phyloP scores from a whole-genome alignment of 2,329 filamentous ascomycete genomes.

The Didymosphaeria variabile region DNA sequence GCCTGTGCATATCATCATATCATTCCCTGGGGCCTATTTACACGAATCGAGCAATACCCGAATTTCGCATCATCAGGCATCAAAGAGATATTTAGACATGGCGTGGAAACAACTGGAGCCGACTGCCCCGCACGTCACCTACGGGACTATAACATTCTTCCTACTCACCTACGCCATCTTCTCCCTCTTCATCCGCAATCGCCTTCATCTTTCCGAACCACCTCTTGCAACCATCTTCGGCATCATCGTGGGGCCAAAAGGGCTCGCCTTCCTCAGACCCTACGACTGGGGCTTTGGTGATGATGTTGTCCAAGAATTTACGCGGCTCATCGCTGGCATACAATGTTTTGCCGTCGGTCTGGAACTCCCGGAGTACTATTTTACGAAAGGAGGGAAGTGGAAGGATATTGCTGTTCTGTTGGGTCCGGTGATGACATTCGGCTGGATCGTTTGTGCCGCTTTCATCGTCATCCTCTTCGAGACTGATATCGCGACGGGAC shows the following conservation, averaged over 20 bases:
- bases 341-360: constrained; percentile 51
- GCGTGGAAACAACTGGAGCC: constrained; percentile 57
- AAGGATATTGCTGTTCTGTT: constrained; percentile 60
- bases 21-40: not conserved
- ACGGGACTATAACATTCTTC: constrained; percentile 56
- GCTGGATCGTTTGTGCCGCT: constrained; percentile 58
- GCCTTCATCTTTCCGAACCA: constrained; percentile 59
- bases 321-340: constrained; percentile 58
- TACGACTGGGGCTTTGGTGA: constrained; percentile 55
- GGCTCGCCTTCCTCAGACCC: constrained; percentile 52
- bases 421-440: constrained; percentile 62
- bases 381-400: constrained; percentile 57
- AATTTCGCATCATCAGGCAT: not conserved
- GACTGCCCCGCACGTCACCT: constrained; percentile 57
- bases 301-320: constrained; percentile 51
- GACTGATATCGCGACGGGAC: constrained; percentile 55
- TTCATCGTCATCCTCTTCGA: constrained; percentile 60
- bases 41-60: not conserved
- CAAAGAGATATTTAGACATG: constrained; percentile 30
- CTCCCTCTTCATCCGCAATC: constrained; percentile 57
- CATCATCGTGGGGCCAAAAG: constrained; percentile 55
- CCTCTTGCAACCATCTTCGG: constrained; percentile 58
- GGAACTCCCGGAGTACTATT: constrained; percentile 56
- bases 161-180: constrained; percentile 58
- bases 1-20: not conserved